Conservation (phyloP, 257 asterid species). For the Avicennia marina region DNA sequence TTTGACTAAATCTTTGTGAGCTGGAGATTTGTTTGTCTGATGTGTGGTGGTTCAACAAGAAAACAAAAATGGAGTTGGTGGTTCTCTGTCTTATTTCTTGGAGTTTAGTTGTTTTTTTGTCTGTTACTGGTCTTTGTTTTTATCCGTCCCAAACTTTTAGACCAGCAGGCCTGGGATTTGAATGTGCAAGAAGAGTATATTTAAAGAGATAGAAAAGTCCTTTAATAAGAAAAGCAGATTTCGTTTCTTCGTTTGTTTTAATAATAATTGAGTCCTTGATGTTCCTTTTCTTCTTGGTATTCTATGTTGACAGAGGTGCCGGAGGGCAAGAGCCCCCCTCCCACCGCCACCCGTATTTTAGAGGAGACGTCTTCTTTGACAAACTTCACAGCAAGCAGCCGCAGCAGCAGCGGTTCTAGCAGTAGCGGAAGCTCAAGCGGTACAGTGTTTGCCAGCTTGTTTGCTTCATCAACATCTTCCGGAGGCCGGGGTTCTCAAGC, state of each 20-base stretch:
- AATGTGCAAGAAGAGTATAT: conserved; percentile 18
- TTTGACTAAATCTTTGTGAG: conserved; percentile 12
- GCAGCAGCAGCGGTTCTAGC: conserved; percentile 36
- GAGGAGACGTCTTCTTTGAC: conserved; percentile 30
- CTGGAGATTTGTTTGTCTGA: conserved; percentile 27
- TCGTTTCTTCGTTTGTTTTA: conserved; percentile 23
- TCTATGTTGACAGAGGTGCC: conserved; percentile 27
- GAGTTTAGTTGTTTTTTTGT: conserved; percentile 36
- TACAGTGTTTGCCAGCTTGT: conserved; percentile 57
- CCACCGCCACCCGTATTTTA: conserved; percentile 22
- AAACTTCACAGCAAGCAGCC: conserved; percentile 35
- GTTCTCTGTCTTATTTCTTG: conserved; percentile 27
- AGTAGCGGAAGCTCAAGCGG: conserved; percentile 48
- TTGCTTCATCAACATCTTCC: conserved; percentile 55
- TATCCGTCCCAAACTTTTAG: conserved; percentile 22
- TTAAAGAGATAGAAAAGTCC: conserved; percentile 12
- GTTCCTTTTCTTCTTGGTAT: conserved; percentile 9
- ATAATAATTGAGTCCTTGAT: neutral
- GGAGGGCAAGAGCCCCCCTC: conserved; percentile 26
- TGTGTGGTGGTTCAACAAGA: conserved; percentile 11
- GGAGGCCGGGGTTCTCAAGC: conserved; percentile 41
- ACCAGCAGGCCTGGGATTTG: conserved; percentile 13
- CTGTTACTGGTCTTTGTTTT: conserved; percentile 38
- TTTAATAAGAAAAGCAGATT: conserved; percentile 21
- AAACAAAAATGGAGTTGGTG: conserved; percentile 24